A percentile compares a stretch with the other conserved stretches of the same genome.
These are phyloP conservation scores for Clonostachys solani DNA, from an alignment of 2,329 filamentous ascomycete genomes.

Conservation along the genomic window DNA sequence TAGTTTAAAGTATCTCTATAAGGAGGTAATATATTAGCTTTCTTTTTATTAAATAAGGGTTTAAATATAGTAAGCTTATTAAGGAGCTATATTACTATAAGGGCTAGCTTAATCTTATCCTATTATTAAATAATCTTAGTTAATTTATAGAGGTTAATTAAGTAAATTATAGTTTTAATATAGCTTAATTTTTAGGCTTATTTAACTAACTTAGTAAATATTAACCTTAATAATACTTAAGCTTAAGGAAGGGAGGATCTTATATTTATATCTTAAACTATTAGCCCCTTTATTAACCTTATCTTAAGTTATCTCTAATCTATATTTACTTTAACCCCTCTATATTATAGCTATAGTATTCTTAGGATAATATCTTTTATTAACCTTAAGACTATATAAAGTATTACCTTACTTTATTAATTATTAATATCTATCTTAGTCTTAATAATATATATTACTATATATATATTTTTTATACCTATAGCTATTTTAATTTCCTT, in stretches of 20 bases:
- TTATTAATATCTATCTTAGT: no score
- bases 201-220: neutral
- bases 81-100: neutral
- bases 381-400: slow-evolving; percentile 2
- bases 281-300: neutral
- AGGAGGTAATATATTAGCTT: neutral
- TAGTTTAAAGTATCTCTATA: neutral
- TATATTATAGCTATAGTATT: slow-evolving; percentile 1
- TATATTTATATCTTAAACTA: neutral
- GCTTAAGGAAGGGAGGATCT: neutral
- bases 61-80: slow-evolving; percentile 1
- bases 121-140: neutral
- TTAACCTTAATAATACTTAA: slow-evolving; percentile 2
- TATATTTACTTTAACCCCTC: no score
- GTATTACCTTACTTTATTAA: no score
- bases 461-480: slow-evolving; percentile 1
- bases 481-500: neutral
- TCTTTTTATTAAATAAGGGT: neutral
- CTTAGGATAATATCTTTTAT: slow-evolving; percentile 1
- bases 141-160: neutral
- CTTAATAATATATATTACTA: slow-evolving; percentile 2
- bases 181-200: slow-evolving; percentile 1
- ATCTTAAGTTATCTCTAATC: no score
- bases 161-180: neutral
- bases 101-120: neutral